Evolutionary conservation across 2,329 filamentous ascomycete genomes (phyloP).

Genomic region (Xylariaceae sp.): DNA sequence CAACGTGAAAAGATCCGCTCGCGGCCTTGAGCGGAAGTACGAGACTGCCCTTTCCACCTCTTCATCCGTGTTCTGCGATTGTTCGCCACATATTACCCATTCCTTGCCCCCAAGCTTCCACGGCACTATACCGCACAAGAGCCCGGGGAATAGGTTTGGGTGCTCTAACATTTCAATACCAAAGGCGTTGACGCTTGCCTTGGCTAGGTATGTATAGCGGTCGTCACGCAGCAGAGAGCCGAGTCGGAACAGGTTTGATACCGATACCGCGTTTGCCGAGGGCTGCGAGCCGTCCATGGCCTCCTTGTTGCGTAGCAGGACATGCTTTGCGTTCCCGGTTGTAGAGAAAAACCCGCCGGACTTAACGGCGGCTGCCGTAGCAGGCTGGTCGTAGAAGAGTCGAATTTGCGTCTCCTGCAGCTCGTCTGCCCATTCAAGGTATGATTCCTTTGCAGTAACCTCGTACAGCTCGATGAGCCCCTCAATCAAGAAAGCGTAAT

Average conservation of each 20-base stretch:
- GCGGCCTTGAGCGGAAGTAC: not conserved
- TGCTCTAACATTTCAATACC: conserved; percentile 90
- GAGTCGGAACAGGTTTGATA: conserved; percentile 80
- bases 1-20: not conserved
- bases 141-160: conserved; percentile 81
- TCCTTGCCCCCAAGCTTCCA: conserved; percentile 63
- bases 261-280: conserved; percentile 83
- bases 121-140: conserved; percentile 72
- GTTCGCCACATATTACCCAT: conserved; percentile 13
- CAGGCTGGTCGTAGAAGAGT: conserved; percentile 68
- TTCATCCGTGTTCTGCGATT: not conserved
- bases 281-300: conserved; percentile 92
- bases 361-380: conserved; percentile 31
- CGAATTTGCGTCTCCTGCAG: conserved; percentile 73
- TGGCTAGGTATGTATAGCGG: conserved; percentile 59
- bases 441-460: conserved; percentile 69
- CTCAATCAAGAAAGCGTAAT: conserved; percentile 85
- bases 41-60: not conserved
- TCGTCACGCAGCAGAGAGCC: conserved; percentile 64
- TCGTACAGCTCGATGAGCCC: conserved; percentile 83
- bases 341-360: conserved; percentile 73
- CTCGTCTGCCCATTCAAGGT: conserved; percentile 75
- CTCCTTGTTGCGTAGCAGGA: conserved; percentile 85
- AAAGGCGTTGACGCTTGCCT: conserved; percentile 76
- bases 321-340: conserved; percentile 55